phyloP scores from a whole-genome alignment of 2,329 filamentous ascomycete species.

The Penicillium sclerotigenum region DNA sequence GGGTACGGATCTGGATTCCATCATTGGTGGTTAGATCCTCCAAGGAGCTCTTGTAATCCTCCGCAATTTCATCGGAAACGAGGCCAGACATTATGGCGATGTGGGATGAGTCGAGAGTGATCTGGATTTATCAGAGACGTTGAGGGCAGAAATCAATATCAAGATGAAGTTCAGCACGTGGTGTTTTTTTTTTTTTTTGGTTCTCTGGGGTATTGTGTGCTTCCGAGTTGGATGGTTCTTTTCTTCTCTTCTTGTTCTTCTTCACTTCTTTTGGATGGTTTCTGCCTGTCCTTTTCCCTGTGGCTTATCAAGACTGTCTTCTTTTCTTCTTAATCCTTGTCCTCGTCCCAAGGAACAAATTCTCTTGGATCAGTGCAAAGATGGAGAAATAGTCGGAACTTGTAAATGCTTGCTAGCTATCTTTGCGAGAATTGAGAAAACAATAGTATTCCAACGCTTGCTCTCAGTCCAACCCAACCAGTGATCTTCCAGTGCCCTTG shows the following conservation, averaged over 20 bases:
- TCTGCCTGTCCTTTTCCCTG: constrained; percentile 15
- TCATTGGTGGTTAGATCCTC: constrained; percentile 89
- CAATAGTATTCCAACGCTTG: constrained; percentile 34
- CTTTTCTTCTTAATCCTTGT: constrained; percentile 27
- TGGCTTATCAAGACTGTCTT: constrained; percentile 23
- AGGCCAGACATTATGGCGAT: constrained; percentile 58
- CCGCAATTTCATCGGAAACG: constrained; percentile 78
- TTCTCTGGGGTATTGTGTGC: constrained; percentile 14
- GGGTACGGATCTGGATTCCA: constrained; percentile 91
- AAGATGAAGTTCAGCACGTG: not conserved
- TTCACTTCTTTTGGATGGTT: constrained; percentile 20
- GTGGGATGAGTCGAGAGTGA: not conserved
- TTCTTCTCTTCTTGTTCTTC: constrained; percentile 13
- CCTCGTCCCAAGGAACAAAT: constrained; percentile 23
- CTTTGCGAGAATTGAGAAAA: constrained; percentile 38
- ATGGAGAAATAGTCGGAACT: constrained; percentile 40
- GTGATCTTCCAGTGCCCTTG: constrained; percentile 22
- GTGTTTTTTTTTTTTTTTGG: constrained; percentile 13
- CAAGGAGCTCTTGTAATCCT: constrained; percentile 90
- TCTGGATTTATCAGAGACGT: not conserved
- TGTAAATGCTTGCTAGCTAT: constrained; percentile 49
- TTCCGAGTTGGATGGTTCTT: constrained; percentile 4
- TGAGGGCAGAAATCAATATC: constrained; percentile 1
- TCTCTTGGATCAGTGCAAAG: constrained; percentile 33
- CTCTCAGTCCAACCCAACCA: constrained; percentile 30